Percentiles rank a stretch among this genome's conserved stretches.
These are phyloP conservation scores for Talaromyces verruculosus DNA, from an alignment of 2,329 filamentous ascomycete genomes.

Conservation along the genomic window DNA sequence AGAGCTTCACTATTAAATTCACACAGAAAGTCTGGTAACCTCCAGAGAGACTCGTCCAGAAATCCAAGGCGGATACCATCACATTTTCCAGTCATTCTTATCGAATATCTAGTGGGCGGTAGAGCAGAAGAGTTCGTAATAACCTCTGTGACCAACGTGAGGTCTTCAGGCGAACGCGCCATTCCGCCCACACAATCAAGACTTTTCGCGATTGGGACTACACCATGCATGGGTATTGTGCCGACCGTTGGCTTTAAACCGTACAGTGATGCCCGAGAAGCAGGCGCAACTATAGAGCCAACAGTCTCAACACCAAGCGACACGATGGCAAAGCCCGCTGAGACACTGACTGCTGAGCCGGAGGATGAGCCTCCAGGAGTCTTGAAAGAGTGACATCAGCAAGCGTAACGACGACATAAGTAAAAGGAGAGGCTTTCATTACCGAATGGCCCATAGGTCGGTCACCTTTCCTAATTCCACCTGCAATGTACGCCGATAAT, in stretches of 20 bases:
- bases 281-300: not conserved
- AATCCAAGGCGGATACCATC: not conserved
- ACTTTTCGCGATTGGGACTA: not conserved
- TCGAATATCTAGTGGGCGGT: not conserved
- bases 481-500: not conserved
- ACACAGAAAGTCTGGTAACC: not conserved
- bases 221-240: not conserved
- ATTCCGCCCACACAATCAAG: constrained; percentile 1
- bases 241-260: not conserved
- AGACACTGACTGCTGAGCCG: not conserved
- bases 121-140: not conserved
- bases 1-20: not conserved
- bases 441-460: not conserved
- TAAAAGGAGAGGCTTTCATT: no score
- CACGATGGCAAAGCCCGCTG: not conserved
- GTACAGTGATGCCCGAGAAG: constrained; percentile 5
- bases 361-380: not conserved
- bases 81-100: not conserved
- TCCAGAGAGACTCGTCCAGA: not conserved
- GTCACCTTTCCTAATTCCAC: not conserved
- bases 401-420: not conserved
- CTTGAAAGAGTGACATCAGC: not conserved
- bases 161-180: not conserved
- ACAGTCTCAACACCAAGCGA: not conserved
- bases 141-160: not conserved